A percentile compares a stretch with the other conserved stretches of the same genome.
phyloP scores from a whole-genome alignment of 2,329 filamentous ascomycete species.

The Lachnellula hyalina region DNA sequence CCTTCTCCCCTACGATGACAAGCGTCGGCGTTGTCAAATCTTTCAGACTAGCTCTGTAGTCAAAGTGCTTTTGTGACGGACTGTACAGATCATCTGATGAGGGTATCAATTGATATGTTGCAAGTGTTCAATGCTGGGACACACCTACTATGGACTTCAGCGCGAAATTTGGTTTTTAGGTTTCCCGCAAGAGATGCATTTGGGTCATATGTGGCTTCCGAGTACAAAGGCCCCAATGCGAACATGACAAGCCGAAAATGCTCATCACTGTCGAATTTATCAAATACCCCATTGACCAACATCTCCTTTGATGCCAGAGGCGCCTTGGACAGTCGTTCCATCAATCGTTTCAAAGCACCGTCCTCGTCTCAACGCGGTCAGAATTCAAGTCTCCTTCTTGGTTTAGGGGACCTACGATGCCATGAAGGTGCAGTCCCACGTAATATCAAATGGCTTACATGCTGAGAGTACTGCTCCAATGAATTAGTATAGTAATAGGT shows the following conservation, averaged over 20 bases:
- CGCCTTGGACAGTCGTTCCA: constrained; percentile 9
- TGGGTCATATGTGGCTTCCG: constrained; percentile 31
- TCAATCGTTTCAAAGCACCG: too few relatives aligned
- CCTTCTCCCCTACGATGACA: constrained; percentile 34
- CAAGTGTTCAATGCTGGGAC: too few relatives aligned
- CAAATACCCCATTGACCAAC: constrained; percentile 36
- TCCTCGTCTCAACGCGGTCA: too few relatives aligned
- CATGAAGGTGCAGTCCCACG: constrained; percentile 35
- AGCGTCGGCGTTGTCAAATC: constrained; percentile 33
- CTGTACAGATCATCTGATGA: constrained; percentile 33
- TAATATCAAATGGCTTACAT: constrained; percentile 32
- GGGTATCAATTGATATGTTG: background rate
- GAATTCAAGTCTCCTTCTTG: constrained; percentile 34
- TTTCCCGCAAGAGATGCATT: constrained; percentile 30
- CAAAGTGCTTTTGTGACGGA: constrained; percentile 35
- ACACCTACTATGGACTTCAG: constrained; percentile 32
- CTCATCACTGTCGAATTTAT: constrained; percentile 33
- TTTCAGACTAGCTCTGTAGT: constrained; percentile 31
- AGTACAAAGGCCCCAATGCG: constrained; percentile 35
- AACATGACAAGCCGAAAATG: constrained; percentile 36
- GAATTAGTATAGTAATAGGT: too few relatives aligned
- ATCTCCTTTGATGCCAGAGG: constrained; percentile 35
- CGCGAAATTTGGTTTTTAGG: constrained; percentile 31
- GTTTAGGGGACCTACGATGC: constrained; percentile 29
- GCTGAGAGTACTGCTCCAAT: constrained; percentile 26